Evolutionary conservation across 116 monocot species (phyloP).

Genomic region (Papilionanthe hybrid): DNA sequence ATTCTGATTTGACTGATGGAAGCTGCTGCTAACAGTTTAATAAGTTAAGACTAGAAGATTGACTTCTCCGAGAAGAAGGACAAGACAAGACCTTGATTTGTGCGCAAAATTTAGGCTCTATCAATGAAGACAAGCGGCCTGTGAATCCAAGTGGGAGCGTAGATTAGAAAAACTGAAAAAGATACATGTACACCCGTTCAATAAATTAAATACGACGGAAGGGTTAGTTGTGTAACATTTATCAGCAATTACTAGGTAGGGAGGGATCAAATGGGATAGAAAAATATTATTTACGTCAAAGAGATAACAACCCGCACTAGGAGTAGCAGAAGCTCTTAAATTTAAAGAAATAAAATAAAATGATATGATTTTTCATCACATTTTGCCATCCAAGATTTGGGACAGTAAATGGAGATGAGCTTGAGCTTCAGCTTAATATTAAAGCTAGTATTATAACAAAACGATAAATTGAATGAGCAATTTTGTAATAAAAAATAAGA

Average conservation of each 20-base stretch:
- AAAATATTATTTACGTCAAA: not conserved
- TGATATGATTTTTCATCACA: not conserved
- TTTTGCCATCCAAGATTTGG: not conserved
- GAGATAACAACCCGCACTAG: not conserved
- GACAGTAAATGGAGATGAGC: not conserved
- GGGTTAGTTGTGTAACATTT: not conserved
- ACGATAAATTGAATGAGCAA: too few relatives aligned
- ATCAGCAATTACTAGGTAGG: not conserved
- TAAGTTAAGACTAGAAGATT: not conserved
- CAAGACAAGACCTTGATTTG: not conserved
- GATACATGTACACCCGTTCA: not conserved
- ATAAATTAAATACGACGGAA: not conserved
- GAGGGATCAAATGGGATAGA: not conserved
- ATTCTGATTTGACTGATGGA: not conserved
- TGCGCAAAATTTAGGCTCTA: constrained; percentile 17
- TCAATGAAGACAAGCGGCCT: constrained; percentile 5
- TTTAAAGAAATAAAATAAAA: constrained; percentile 4
- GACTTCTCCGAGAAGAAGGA: constrained; percentile 2
- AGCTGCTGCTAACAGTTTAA: not conserved
- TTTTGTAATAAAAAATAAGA: too few relatives aligned
- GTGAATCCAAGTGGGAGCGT: constrained; percentile 12
- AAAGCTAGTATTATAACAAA: too few relatives aligned
- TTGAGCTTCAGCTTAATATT: too few relatives aligned
- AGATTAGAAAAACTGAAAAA: not conserved
- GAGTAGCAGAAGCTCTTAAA: not conserved